Conservation (phyloP, 2,329 filamentous ascomycete species). For the Aspergillus thermomutatus region DNA sequence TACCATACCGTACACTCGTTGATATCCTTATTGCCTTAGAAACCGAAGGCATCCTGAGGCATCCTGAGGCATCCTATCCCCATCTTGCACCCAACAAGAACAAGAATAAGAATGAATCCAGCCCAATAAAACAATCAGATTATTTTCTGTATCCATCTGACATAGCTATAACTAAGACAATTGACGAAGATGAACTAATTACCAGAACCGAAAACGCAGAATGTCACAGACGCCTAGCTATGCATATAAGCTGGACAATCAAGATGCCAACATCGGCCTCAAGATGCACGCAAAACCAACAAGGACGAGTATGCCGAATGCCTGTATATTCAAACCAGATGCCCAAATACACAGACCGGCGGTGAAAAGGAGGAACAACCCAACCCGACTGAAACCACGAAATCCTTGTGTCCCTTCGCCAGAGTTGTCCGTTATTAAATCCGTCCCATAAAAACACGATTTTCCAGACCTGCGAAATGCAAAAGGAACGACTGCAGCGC, state of each 20-base stretch:
- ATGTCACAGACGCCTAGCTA: slow-evolving; percentile 26
- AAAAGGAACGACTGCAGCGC: slow-evolving; percentile 38
- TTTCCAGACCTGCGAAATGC: slow-evolving; percentile 29
- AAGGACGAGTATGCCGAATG: not conserved
- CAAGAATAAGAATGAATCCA: no score
- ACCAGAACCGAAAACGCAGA: not conserved
- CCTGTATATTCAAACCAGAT: not conserved
- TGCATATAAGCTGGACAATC: slow-evolving; percentile 15
- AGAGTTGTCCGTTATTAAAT: slow-evolving; percentile 12
- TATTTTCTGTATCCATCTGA: not conserved
- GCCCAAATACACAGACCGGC: not conserved
- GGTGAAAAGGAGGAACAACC: not conserved
- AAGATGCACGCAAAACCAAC: slow-evolving; percentile 6
- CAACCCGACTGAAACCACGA: not conserved
- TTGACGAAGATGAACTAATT: slow-evolving; percentile 2
- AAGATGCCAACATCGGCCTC: not conserved
- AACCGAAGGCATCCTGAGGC: not conserved
- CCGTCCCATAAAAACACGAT: slow-evolving; percentile 15
- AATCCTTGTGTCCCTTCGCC: slow-evolving; percentile 13
- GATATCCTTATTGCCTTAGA: not conserved
- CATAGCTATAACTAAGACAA: slow-evolving; percentile 1
- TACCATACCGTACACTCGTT: not conserved
- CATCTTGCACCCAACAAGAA: not conserved
- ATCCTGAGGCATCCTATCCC: not conserved
- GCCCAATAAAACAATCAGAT: not conserved